A percentile compares a stretch with the other conserved stretches of the same genome.
Conservation (phyloP, 768 basidiomycete species). For the Postia placenta region DNA sequence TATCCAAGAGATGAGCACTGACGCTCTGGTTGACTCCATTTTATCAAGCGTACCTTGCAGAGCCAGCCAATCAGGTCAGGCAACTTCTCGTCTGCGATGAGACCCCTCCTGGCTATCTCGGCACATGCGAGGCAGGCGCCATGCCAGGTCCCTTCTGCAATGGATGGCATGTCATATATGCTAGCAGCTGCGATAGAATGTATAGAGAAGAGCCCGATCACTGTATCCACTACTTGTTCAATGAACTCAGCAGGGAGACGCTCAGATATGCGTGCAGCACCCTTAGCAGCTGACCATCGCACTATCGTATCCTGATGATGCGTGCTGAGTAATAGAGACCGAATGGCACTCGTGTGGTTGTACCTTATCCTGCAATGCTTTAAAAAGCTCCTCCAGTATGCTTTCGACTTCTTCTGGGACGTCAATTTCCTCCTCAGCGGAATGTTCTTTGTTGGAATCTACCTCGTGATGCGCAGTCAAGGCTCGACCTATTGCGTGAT, state of each 20-base stretch:
- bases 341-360: background rate
- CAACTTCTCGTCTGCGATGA: constrained; percentile 55
- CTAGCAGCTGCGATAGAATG: constrained; percentile 61
- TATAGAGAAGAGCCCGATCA: constrained; percentile 70
- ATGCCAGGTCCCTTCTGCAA: constrained; percentile 91
- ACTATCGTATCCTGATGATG: constrained; percentile 82
- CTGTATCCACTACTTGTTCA: constrained; percentile 75
- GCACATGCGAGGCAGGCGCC: constrained; percentile 90
- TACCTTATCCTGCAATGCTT: constrained; percentile 77
- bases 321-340: background rate
- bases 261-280: constrained; percentile 77
- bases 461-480: constrained; percentile 7
- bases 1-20: background rate
- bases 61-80: constrained; percentile 71
- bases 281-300: constrained; percentile 93
- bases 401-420: constrained; percentile 76
- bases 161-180: constrained; percentile 64
- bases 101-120: constrained; percentile 81
- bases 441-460: constrained; percentile 8
- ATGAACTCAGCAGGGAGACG: constrained; percentile 72
- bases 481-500: constrained; percentile 13
- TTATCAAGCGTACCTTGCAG: constrained; percentile 51
- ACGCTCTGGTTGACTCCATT: background rate
- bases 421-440: constrained; percentile 43
- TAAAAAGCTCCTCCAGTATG: constrained; percentile 67